Base-by-base conservation (phyloP, 106 monocot genomes). In the Dendrobium chrysotoxum region DNA sequence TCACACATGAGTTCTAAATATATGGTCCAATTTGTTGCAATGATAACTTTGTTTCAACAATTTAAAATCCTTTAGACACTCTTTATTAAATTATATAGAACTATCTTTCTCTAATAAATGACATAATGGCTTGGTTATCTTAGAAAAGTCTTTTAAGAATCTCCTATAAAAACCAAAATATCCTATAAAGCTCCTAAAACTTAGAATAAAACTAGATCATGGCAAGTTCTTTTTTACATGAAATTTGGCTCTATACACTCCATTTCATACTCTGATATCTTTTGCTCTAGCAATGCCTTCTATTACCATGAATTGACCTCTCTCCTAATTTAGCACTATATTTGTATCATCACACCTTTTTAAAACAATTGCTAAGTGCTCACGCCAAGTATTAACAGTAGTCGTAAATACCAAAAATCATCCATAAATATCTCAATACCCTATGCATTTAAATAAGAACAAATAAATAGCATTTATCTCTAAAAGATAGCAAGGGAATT, bases 301-400 rank as follows among this genome's bases (percentile, higher is more conserved):
- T 16, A 50, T 28, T 2, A 64, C 85, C 81, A 86, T 82, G 20
- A 85, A 85, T 42, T 82, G 76, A 73, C 80, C 67, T 41, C 78
- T 81, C 28, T 85, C 78, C 53, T 53, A 82, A 40, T 78, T 77
- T 0, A 80, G 30, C 1, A 80, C 41, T 8, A 80, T 23, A 16
- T 74, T 72, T 7, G 40, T 58, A 5, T 75, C 71, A 23, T 41
- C 20, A 45, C 84, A 84, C 0, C 72, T 0, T 7, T 41, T 18
- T 0, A 79, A 28, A 7, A 84, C 57, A 1, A 0, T 9, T 3
- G n/a, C 23, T 13, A 79, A 54, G 28, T 84, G 21, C 0, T 4
- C 0, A 79, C 41, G 25, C 79, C 79, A 3, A 21, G 0, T 17
- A 42, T 35, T 35, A 80, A 84, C 28, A 64, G 76, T 8, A 28